These are phyloP conservation scores for Xylariaceae sp. DNA, from an alignment of 2,329 filamentous ascomycete species.

Conservation along the genomic window DNA sequence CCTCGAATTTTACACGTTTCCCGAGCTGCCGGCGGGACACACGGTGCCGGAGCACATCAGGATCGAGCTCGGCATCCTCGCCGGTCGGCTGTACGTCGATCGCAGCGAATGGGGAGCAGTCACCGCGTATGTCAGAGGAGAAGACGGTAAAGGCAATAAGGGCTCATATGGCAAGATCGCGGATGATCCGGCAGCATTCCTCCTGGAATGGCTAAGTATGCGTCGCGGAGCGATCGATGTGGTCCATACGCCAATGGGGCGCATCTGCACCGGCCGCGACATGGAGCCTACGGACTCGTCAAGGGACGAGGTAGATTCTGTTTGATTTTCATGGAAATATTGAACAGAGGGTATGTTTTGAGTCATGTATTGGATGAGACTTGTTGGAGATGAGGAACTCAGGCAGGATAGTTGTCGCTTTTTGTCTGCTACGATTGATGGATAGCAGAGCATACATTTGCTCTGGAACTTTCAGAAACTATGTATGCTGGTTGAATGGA, in stretches of 20 bases:
- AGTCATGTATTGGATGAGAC: neutral
- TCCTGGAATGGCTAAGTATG: slow-evolving; percentile 53
- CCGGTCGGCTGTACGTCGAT: slow-evolving; percentile 56
- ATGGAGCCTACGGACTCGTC: neutral
- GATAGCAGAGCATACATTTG: too few species aligned
- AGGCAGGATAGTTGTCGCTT: too few species aligned
- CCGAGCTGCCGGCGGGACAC: slow-evolving; percentile 36
- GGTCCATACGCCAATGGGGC: slow-evolving; percentile 54
- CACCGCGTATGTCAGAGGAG: slow-evolving; percentile 1
- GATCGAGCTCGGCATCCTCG: slow-evolving; percentile 55
- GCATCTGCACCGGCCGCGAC: slow-evolving; percentile 42
- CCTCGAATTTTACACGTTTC: slow-evolving; percentile 48
- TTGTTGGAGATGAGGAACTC: too few species aligned
- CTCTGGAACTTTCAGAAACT: too few species aligned
- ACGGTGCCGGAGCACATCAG: slow-evolving; percentile 46
- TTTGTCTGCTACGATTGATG: too few species aligned
- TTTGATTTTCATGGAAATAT: neutral
- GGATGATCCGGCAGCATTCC: slow-evolving; percentile 37
- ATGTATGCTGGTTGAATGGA: too few species aligned
- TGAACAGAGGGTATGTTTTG: neutral
- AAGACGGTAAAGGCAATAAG: slow-evolving; percentile 1
- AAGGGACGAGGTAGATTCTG: neutral
- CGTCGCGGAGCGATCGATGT: slow-evolving; percentile 53
- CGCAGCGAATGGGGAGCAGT: slow-evolving; percentile 37
- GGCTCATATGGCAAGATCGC: slow-evolving; percentile 14